phyloP scores from a whole-genome alignment of 257 asterid species.

The Asclepias syriaca region DNA sequence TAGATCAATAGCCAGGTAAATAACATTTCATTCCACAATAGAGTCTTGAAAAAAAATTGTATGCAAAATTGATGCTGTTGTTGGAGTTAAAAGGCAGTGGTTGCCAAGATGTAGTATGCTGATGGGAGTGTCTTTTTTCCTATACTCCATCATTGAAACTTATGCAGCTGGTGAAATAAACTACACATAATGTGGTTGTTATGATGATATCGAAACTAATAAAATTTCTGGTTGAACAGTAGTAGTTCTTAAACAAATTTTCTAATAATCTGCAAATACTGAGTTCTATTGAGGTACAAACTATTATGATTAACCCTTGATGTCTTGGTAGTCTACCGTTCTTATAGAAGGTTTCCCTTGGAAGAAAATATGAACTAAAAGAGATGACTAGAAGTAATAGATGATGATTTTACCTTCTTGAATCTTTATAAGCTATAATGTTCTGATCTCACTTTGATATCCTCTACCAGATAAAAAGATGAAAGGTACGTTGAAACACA shows the following conservation, averaged over 20 bases:
- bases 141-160: background rate
- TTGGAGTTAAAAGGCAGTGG: background rate
- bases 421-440: background rate
- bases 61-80: background rate
- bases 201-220: background rate
- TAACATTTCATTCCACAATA: background rate
- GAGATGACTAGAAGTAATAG: background rate
- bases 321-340: background rate
- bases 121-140: background rate
- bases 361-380: background rate
- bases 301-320: background rate
- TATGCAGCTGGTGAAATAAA: background rate
- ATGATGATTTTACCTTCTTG: background rate
- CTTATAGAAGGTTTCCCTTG: background rate
- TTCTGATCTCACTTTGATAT: background rate
- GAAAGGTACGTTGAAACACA: background rate
- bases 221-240: background rate
- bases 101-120: background rate
- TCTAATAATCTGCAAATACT: background rate
- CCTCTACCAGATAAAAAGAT: background rate
- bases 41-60: background rate
- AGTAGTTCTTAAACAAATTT: background rate
- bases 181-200: background rate
- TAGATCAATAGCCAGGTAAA: conserved; percentile 41
- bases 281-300: background rate